Percentiles rank a stretch among this genome's conserved stretches.
These are phyloP conservation scores for Suhomyces maxii DNA, from an alignment of 1,139 yeast species.

Conservation along the genomic window DNA sequence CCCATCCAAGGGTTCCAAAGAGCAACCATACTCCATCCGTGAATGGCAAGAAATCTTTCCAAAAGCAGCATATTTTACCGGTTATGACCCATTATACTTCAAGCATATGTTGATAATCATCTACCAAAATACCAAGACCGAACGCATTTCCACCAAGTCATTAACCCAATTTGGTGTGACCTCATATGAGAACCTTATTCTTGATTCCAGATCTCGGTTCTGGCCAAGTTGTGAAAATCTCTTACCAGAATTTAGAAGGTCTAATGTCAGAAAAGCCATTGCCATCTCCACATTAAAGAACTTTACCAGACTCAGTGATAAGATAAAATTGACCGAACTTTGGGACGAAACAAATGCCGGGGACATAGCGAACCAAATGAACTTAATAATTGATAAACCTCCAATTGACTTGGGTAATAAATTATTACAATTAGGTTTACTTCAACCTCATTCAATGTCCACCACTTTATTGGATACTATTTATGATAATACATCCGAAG, in stretches of 20 bases:
- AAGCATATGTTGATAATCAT: slow-evolving; percentile 56
- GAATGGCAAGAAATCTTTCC: slow-evolving; percentile 48
- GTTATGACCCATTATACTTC: slow-evolving; percentile 51
- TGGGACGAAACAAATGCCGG: slow-evolving; percentile 87
- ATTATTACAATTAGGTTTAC: slow-evolving; percentile 54
- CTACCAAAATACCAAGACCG: slow-evolving; percentile 46
- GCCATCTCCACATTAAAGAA: slow-evolving; percentile 75
- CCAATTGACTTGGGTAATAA: slow-evolving; percentile 61
- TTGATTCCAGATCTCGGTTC: slow-evolving; percentile 64
- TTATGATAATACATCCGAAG: slow-evolving; percentile 53
- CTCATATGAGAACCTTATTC: slow-evolving; percentile 58
- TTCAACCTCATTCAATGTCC: slow-evolving; percentile 54
- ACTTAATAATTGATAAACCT: slow-evolving; percentile 44
- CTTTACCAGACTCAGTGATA: slow-evolving; percentile 53
- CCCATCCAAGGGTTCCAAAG: not conserved
- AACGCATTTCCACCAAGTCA: slow-evolving; percentile 57
- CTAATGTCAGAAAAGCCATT: slow-evolving; percentile 69
- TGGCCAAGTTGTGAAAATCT: slow-evolving; percentile 80
- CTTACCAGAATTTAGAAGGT: slow-evolving; percentile 44
- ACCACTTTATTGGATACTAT: slow-evolving; percentile 72
- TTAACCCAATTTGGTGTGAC: slow-evolving; percentile 72
- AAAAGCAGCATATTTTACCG: slow-evolving; percentile 56
- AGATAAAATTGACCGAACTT: slow-evolving; percentile 13
- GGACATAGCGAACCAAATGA: slow-evolving; percentile 61
- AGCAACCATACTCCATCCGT: slow-evolving; percentile 7